Percentiles rank a stretch among this genome's conserved stretches.
Conservation (phyloP, 805 yeast genomes). For the Suhomyces vadensis region DNA sequence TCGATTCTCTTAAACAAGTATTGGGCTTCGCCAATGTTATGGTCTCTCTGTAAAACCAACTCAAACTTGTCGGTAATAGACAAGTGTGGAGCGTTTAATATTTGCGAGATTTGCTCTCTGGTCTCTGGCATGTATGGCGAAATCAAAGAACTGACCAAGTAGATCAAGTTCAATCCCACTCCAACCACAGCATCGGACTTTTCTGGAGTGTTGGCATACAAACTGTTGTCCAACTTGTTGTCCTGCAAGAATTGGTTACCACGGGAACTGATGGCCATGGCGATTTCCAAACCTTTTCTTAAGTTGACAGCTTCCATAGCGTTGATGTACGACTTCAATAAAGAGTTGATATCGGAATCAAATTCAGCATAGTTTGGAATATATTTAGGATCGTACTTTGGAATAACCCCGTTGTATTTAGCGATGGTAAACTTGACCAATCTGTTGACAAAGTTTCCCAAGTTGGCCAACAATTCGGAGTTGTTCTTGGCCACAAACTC, state of each 20-base stretch:
- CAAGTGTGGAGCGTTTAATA: slow-evolving; percentile 80
- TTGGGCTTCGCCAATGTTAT: slow-evolving; percentile 86
- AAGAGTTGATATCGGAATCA: slow-evolving; percentile 58
- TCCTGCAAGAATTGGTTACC: slow-evolving; percentile 97
- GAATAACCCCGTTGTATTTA: slow-evolving; percentile 89
- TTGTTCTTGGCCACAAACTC: slow-evolving; percentile 94
- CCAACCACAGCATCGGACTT: slow-evolving; percentile 91
- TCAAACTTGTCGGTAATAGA: slow-evolving; percentile 76
- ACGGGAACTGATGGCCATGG: slow-evolving; percentile 87
- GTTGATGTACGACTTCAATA: slow-evolving; percentile 61
- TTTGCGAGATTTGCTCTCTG: slow-evolving; percentile 64
- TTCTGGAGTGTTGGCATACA: slow-evolving; percentile 72
- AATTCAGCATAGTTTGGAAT: slow-evolving; percentile 48
- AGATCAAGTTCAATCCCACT: slow-evolving; percentile 84
- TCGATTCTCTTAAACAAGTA: slow-evolving; percentile 92
- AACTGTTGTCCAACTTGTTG: slow-evolving; percentile 86
- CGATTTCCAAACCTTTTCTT: slow-evolving; percentile 86
- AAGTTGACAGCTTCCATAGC: slow-evolving; percentile 78
- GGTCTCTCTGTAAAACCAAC: slow-evolving; percentile 71
- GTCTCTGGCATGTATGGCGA: slow-evolving; percentile 92
- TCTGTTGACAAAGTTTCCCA: slow-evolving; percentile 96
- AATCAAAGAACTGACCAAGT: slow-evolving; percentile 78
- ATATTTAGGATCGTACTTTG: slow-evolving; percentile 54
- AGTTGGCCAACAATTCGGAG: slow-evolving; percentile 88
- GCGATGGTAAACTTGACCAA: slow-evolving; percentile 85